A percentile compares a stretch with the other conserved stretches of the same genome.
Evolutionary conservation across 148 eudicot species (phyloP).

Genomic region (Dianthus caryophyllus): DNA sequence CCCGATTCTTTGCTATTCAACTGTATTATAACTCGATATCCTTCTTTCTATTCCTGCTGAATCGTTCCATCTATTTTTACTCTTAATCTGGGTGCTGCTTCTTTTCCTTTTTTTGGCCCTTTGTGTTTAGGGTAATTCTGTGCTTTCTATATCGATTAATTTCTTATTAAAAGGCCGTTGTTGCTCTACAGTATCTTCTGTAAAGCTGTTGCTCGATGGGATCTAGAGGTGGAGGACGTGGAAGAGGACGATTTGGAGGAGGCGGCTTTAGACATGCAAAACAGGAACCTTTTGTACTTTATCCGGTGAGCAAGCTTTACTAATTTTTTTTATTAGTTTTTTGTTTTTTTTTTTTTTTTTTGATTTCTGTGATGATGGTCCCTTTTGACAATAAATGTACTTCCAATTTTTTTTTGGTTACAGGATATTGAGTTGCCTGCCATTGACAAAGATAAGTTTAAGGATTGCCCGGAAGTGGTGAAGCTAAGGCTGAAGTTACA

Average conservation of each 20-base stretch:
- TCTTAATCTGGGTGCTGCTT: background rate
- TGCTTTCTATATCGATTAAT: too few relatives aligned
- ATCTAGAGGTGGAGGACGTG: conserved; percentile 33
- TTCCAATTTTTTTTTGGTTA: too few relatives aligned
- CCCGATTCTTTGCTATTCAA: background rate
- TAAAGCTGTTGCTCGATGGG: conserved; percentile 23
- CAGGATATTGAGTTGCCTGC: conserved; percentile 29
- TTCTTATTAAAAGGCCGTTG: background rate
- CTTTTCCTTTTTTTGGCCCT: background rate
- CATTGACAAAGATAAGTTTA: conserved; percentile 1
- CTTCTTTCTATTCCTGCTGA: background rate
- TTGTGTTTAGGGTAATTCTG: background rate
- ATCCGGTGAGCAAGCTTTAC: conserved; percentile 25
- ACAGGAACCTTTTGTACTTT: conserved; percentile 23
- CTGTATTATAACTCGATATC: too few relatives aligned
- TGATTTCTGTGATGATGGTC: background rate
- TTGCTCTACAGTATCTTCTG: background rate
- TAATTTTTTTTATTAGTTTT: too few relatives aligned
- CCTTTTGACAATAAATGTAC: too few relatives aligned
- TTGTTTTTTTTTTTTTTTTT: too few relatives aligned
- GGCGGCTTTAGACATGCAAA: conserved; percentile 15
- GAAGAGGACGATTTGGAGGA: conserved; percentile 25
- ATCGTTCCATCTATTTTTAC: background rate
- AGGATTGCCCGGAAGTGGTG: background rate
- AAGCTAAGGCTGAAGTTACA: background rate